phyloP scores from a whole-genome alignment of 2,329 filamentous ascomycete species.

The Botrytis sinoallii region DNA sequence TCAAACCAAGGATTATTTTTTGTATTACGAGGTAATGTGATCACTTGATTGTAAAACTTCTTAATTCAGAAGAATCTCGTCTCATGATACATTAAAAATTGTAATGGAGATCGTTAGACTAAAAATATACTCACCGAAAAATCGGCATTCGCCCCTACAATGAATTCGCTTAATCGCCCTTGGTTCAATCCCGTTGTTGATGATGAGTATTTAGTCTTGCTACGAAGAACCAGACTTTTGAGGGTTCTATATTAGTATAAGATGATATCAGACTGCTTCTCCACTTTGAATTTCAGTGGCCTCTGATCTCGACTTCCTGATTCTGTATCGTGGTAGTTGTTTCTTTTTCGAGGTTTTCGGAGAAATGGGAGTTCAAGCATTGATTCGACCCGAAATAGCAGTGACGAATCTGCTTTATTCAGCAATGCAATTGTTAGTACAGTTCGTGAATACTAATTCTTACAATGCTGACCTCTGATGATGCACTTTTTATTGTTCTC shows the following conservation, averaged over 20 bases:
- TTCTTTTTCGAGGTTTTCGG: background rate
- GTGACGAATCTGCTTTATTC: background rate
- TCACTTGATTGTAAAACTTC: background rate
- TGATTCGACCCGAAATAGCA: background rate
- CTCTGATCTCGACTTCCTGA: background rate
- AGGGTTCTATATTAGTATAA: background rate
- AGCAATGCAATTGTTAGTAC: background rate
- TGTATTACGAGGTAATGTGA: background rate
- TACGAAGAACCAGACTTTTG: background rate
- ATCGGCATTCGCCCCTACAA: background rate
- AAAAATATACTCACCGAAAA: background rate
- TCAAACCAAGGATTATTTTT: background rate
- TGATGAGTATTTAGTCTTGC: background rate
- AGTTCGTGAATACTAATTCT: background rate
- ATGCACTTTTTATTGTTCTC: background rate
- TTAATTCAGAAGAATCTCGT: background rate
- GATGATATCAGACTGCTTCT: rapidly evolving
- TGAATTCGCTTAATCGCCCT: background rate
- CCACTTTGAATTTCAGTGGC: rapidly evolving
- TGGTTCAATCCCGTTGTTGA: too few species aligned
- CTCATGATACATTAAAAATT: background rate
- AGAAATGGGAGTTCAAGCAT: background rate
- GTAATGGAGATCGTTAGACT: background rate
- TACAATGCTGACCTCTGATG: background rate
- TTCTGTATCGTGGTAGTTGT: background rate